Conservation (phyloP, 306 rosid genomes). For the Cicer cuneatum region DNA sequence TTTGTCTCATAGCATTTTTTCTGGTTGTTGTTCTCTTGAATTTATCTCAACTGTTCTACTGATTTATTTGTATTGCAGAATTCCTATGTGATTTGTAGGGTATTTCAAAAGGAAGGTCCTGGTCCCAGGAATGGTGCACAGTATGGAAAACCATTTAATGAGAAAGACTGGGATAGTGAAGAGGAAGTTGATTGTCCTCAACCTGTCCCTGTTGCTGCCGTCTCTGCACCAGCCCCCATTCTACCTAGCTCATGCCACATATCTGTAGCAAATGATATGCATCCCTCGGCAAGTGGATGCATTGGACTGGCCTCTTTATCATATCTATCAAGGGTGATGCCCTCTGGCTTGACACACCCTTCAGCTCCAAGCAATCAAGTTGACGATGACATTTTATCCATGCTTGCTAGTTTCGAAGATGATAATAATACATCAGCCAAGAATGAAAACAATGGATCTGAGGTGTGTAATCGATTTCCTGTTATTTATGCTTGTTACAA, state of each 20-base stretch:
- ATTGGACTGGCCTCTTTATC: slow-evolving; percentile 47
- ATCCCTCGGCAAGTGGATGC: slow-evolving; percentile 36
- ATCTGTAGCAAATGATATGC: slow-evolving; percentile 40
- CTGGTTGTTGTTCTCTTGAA: slow-evolving; percentile 20
- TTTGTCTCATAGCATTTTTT: slow-evolving; percentile 1
- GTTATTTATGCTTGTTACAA: not conserved
- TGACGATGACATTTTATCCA: slow-evolving; percentile 39
- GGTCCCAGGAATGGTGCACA: slow-evolving; percentile 90
- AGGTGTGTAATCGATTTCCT: slow-evolving; percentile 52
- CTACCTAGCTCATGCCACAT: slow-evolving; percentile 32
- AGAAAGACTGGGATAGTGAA: slow-evolving; percentile 69
- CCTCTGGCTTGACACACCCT: slow-evolving; percentile 35
- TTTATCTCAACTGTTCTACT: slow-evolving; percentile 38
- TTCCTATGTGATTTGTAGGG: slow-evolving; percentile 70
- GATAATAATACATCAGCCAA: slow-evolving; percentile 21
- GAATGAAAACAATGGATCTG: slow-evolving; percentile 33
- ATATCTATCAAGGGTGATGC: slow-evolving; percentile 46
- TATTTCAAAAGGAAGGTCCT: slow-evolving; percentile 76
- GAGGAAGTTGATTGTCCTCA: slow-evolving; percentile 53
- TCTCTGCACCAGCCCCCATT: slow-evolving; percentile 20
- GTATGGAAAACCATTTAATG: slow-evolving; percentile 80
- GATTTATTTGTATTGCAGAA: slow-evolving; percentile 59
- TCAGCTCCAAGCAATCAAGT: slow-evolving; percentile 41
- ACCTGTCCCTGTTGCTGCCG: slow-evolving; percentile 30
- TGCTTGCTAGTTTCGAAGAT: slow-evolving; percentile 39